These are phyloP conservation scores for Trypanosoma brucei DNA, from an alignment of 208 protist genomes.

Conservation along the genomic window DNA sequence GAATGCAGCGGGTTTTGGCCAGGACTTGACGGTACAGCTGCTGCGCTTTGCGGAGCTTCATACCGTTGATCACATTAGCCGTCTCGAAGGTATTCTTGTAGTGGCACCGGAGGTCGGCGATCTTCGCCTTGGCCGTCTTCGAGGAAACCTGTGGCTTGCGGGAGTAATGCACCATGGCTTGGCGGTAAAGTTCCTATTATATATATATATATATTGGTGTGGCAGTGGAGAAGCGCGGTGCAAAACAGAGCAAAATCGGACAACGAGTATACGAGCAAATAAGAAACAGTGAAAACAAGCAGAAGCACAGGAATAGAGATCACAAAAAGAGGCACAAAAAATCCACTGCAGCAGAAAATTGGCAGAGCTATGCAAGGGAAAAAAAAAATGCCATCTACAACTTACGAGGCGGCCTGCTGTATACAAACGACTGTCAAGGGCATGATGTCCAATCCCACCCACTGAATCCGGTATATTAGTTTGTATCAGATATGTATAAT, in stretches of 20 bases:
- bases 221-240: background rate
- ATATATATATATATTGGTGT: constrained; percentile 18
- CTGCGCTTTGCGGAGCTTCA: constrained; percentile 74
- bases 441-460: too few relatives aligned
- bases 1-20: constrained; percentile 92
- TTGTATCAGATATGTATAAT: background rate
- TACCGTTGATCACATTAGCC: constrained; percentile 88
- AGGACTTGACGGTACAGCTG: constrained; percentile 92
- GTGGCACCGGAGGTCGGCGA: constrained; percentile 90
- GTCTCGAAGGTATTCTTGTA: constrained; percentile 95
- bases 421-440: too few relatives aligned
- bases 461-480: too few relatives aligned
- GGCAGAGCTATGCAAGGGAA: too few relatives aligned
- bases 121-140: constrained; percentile 85
- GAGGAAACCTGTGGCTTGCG: constrained; percentile 87
- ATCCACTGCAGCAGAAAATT: too few relatives aligned
- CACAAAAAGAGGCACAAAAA: too few relatives aligned
- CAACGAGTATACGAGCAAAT: too few relatives aligned
- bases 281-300: too few relatives aligned
- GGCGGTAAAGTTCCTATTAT: constrained; percentile 13
- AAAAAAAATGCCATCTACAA: too few relatives aligned
- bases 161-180: constrained; percentile 87
- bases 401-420: too few relatives aligned
- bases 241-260: background rate
- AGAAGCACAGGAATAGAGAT: too few relatives aligned